Evolutionary conservation across 1,139 yeast genomes (phyloP).

Genomic region (Taphrina deformans): DNA sequence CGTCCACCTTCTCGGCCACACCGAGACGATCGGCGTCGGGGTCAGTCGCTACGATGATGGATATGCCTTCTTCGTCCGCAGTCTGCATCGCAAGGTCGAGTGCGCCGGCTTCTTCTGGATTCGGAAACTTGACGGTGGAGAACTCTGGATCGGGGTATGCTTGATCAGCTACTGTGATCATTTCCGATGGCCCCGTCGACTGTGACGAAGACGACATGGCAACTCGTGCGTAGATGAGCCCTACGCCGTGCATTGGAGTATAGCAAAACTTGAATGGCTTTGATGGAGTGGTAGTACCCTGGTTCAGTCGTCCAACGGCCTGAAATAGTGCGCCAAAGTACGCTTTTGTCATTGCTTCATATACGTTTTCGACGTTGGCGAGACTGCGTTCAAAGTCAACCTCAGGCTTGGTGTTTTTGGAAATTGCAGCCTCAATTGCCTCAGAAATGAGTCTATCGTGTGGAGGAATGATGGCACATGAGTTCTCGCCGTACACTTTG

Average conservation of each 20-base stretch:
- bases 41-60: conserved; percentile 79
- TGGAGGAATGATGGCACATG: conserved; percentile 95
- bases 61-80: conserved; percentile 52
- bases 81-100: conserved; percentile 64
- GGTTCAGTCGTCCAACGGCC: neutral
- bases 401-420: neutral
- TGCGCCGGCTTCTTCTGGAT: conserved; percentile 95
- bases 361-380: conserved; percentile 11
- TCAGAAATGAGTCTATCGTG: conserved; percentile 73
- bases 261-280: conserved; percentile 56
- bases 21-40: conserved; percentile 96
- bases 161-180: conserved; percentile 61
- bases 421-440: conserved; percentile 59
- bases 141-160: conserved; percentile 77
- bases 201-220: conserved; percentile 38
- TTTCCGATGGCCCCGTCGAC: conserved; percentile 39
- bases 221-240: conserved; percentile 49
- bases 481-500: conserved; percentile 85
- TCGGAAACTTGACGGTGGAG: conserved; percentile 84
- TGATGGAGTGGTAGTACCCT: neutral
- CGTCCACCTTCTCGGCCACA: conserved; percentile 55
- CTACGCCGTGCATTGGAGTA: conserved; percentile 96
- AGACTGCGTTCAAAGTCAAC: neutral
- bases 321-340: conserved; percentile 9
- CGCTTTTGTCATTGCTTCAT: conserved; percentile 6